Percentiles rank a stretch among this genome's conserved stretches.
Evolutionary conservation across 2,329 filamentous ascomycete species (phyloP).

Genomic region (Microascus cirrosus): DNA sequence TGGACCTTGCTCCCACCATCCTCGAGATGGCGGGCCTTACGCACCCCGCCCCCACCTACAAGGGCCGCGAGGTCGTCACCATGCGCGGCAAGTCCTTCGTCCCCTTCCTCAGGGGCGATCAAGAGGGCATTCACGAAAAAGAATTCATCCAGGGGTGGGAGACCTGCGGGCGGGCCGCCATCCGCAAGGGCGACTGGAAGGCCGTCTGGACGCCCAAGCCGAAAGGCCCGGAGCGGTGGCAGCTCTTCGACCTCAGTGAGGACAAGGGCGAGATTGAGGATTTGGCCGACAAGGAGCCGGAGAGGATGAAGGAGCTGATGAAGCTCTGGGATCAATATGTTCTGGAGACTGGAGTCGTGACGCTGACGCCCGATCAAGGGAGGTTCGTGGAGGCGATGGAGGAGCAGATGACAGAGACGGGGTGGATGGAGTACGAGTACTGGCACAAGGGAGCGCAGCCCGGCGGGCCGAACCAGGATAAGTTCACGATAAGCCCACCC

Average conservation of each 20-base stretch:
- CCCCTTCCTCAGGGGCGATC: slow-evolving; percentile 4
- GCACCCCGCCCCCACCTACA: slow-evolving; percentile 22
- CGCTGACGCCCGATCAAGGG: not conserved
- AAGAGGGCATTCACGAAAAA: slow-evolving; percentile 22
- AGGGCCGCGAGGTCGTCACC: slow-evolving; percentile 33
- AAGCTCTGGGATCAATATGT: slow-evolving; percentile 22
- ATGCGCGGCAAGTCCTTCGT: slow-evolving; percentile 29
- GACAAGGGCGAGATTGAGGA: slow-evolving; percentile 21
- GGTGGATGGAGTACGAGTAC: not conserved
- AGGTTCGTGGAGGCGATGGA: not conserved
- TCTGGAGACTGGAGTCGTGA: slow-evolving; percentile 4
- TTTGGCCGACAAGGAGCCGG: slow-evolving; percentile 12
- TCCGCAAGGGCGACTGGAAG: slow-evolving; percentile 22
- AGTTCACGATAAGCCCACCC: not conserved
- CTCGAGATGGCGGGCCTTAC: slow-evolving; percentile 29
- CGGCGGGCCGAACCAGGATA: not conserved
- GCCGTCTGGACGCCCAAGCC: slow-evolving; percentile 16
- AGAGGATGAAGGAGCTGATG: slow-evolving; percentile 16
- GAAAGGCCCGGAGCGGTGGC: slow-evolving; percentile 17
- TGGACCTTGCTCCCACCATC: slow-evolving; percentile 31
- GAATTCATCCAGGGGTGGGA: slow-evolving; percentile 19
- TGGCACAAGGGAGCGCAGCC: not conserved
- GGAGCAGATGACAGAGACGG: not conserved
- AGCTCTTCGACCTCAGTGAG: slow-evolving; percentile 18
- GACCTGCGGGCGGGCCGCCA: slow-evolving; percentile 18